Evolutionary conservation across 108 stramenopile genomes (phyloP).

Genomic region (Nannochloropsis gaditana): DNA sequence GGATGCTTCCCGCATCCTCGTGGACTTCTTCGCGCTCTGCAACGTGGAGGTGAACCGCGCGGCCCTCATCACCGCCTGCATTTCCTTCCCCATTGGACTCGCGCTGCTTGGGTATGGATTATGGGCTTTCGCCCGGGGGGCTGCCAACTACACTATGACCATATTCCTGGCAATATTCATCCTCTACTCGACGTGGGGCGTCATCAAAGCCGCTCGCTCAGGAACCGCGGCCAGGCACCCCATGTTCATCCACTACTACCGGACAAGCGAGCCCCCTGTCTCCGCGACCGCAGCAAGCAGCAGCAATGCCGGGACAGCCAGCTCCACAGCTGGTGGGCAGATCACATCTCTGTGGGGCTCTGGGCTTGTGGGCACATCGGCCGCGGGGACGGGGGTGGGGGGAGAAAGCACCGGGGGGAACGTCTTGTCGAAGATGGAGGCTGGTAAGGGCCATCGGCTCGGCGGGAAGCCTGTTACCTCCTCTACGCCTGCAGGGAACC

Average conservation of each 20-base stretch:
- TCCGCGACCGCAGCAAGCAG: neutral
- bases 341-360: neutral
- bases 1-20: neutral
- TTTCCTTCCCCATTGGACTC: neutral
- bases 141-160: slow-evolving; percentile 14
- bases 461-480: neutral
- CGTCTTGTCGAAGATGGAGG: neutral
- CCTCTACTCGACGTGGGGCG: neutral
- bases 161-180: neutral
- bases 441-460: slow-evolving; percentile 11
- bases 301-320: neutral
- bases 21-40: neutral
- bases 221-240: neutral
- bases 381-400: neutral
- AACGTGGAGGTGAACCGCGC: neutral
- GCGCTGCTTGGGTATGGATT: neutral
- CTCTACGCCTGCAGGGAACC: neutral
- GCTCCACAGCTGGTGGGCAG: neutral
- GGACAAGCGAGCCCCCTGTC: neutral
- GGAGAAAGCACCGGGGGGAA: neutral
- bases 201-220: neutral
- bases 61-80: neutral
- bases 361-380: neutral
- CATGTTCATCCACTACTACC: slow-evolving; percentile 5
- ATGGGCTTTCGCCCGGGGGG: neutral